Evolutionary conservation across 2,329 filamentous ascomycete genomes (phyloP), one percentile per base, ranked within the genome.

Genomic region (Diaporthe destruens): DNA sequence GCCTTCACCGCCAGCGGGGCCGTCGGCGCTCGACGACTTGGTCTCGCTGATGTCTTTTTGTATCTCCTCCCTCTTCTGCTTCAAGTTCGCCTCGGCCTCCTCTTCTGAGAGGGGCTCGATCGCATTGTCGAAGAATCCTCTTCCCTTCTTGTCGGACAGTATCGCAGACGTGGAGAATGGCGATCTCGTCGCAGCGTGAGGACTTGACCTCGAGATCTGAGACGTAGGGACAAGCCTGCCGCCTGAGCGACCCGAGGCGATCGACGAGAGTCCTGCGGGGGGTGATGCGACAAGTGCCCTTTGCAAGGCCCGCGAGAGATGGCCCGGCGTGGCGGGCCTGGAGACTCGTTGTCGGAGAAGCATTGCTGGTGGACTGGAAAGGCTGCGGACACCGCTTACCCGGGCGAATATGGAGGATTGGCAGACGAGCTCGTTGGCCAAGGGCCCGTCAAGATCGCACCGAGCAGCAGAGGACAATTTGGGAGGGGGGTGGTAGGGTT

Each of bases 51-150:
- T 82, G 39, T 88, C 85, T 47, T 85, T 84, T 73, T 86, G 84
- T 54, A 84, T 79, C 44, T 83, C 83, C 73, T 85, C 82, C 68
- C 82, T 84, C 78, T 82, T 82, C 76, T 85, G 84, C 77, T 87
- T 85, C 36, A 82, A 83, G 75, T 87, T 88, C 63, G 84, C 85
- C 77, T 87, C 85, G 69, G 83, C 81, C 76, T 88, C 87, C 74
- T 89, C 86, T 70, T 89, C 87, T 9, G 86, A 84, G 12, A 89
- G 81, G 0, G 87, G 84, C 75, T 88, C 85, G 29, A 84, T 81
- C 7, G 84, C 77, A 9, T 84, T 82, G 75, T 89, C 86, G 72
- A 90, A 88, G 75, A 89, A 88, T 25, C 84, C 84, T 53, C 80
- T 80, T 6, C 80, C 82, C 72, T 87, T 86, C 72, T 82, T 79